phyloP scores from a whole-genome alignment of 2,329 filamentous ascomycete species.

The Arthrocladium fulminans region DNA sequence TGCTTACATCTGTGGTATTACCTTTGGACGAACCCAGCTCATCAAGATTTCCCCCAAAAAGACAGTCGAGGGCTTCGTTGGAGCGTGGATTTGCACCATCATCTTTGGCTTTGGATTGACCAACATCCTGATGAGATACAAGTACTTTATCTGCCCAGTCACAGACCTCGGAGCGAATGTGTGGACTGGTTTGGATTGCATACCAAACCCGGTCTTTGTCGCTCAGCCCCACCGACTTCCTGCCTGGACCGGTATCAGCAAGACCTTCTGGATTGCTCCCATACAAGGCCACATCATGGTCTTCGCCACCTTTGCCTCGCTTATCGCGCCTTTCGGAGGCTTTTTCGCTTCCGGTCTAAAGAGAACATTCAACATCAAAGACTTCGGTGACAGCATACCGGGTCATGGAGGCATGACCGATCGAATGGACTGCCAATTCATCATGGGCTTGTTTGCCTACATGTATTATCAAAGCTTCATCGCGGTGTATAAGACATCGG shows the following conservation, averaged over 20 bases:
- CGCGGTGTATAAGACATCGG: slow-evolving; percentile 72
- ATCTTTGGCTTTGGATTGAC: slow-evolving; percentile 75
- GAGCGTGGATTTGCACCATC: slow-evolving; percentile 90
- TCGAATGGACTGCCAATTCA: slow-evolving; percentile 99
- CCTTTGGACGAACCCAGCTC: slow-evolving; percentile 88
- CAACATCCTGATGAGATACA: slow-evolving; percentile 76
- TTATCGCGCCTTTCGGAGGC: slow-evolving; percentile 94
- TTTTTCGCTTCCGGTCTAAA: slow-evolving; percentile 98
- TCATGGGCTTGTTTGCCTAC: slow-evolving; percentile 98
- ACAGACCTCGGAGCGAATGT: slow-evolving; percentile 92
- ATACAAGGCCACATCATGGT: slow-evolving; percentile 90
- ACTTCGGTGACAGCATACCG: slow-evolving; percentile 96
- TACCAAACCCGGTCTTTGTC: slow-evolving; percentile 83
- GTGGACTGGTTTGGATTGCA: slow-evolving; percentile 81
- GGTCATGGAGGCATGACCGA: slow-evolving; percentile 97
- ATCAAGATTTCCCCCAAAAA: slow-evolving; percentile 99
- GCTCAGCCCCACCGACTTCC: slow-evolving; percentile 66
- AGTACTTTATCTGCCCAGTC: slow-evolving; percentile 97
- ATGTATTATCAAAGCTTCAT: slow-evolving; percentile 99
- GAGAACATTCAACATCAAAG: slow-evolving; percentile 99
- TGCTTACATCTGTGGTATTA: slow-evolving; percentile 94
- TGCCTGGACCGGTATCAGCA: slow-evolving; percentile 60
- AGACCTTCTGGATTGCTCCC: slow-evolving; percentile 67
- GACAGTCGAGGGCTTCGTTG: slow-evolving; percentile 95
- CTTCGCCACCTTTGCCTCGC: slow-evolving; percentile 85